Evolutionary conservation across 2,329 filamentous ascomycete genomes (phyloP), one percentile per base, ranked within the genome.

Genomic region (Colletotrichum neosansevieriae): DNA sequence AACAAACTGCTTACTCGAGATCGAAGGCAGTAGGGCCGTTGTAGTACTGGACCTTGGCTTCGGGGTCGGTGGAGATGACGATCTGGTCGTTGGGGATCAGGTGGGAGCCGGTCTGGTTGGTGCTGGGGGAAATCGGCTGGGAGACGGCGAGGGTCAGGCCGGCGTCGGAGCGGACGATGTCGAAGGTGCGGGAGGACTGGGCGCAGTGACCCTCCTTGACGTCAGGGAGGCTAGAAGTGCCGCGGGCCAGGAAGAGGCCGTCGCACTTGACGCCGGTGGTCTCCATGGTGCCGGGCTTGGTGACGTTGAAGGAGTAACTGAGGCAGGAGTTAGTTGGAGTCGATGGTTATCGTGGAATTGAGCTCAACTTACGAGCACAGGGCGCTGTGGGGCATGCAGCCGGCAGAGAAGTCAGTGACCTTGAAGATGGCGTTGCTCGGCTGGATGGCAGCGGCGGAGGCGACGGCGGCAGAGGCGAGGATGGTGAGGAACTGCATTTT

Each of bases 21-120:
- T 68, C 44, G 54, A 68, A 68, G 4, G n/a, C 15, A 15, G 4
- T 45, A 7, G 77, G 59, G 60, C 77, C 77, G 19, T 58, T 72
- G 72, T 79, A 79, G 56, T 7, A 58, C 75, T 79, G 68, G 45
- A 75, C 73, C 49, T 60, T 58, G 29, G 72, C 76, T 62, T 76
- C 77, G 61, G 72, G 73, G 69, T 74, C 36, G 62, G 71, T 49
- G 51, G 69, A 61, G 38, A 62, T 65, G 17, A 17, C 54, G 21
- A 77, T 71, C 45, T 77, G 68, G 71, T 61, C 53, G 70, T 69
- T 72, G 58, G 73, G 69, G 53, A 79, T 73, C 2, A 72, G 60
- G 73, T 77, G 74, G n/a, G 63, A 60, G 67, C 72, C 77, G 4
- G 65, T 70, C 45, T 72, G 71, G 72, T 72, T 60, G 73, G 71